Base-by-base conservation (phyloP, 202 grass and related monocot genomes). In the Hordeum pubiflorum region DNA sequence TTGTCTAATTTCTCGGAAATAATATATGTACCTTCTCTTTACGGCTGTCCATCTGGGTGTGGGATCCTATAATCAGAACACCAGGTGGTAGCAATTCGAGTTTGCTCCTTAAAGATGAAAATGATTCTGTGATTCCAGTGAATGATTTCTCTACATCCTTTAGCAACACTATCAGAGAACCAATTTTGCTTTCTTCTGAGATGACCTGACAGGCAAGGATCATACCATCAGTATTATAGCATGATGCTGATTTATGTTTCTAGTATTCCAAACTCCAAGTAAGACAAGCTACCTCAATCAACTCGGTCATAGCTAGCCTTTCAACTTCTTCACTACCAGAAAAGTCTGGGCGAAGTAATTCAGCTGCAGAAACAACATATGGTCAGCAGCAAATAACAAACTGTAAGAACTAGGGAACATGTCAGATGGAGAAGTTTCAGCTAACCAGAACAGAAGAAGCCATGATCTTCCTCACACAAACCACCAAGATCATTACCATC, bases 401-500 rank as follows among this genome's bases (percentile, higher is more conserved):
- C 24, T 58, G 20, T 11, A 82, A 86, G 46, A 83, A 27, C 24
- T 72, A 13, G 15, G 41, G 75, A 72, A 79, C n/a, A 69, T 72
- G 43, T 18, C 17, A 58, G 61, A 38, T 82, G 67, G 32, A 23
- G 40, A 82, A 83, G 24, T 81, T 81, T 86, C 66, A 81, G 69
- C 88, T 86, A 80, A 99, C 96, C 92, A 70, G 90, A 72, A 72
- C 96, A 99, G 72, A 96, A 99, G 89, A 99, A 99, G 63, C 96
- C 96, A 66, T 91, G 96, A 82, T 99, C 90, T 79, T 99, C 96
- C 80, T 99, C 96, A 34, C 96, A 99, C 75, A 93, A 72, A 70
- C 96, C 96, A 32, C 96, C 96, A 81, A 99, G 96, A 88, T 99
- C 96, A 84, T 91, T 99, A 76, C 96, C 96, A 78, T 99, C 91